Evolutionary conservation across 768 basidiomycete species (phyloP), one percentile per base, ranked within the genome.

Genomic region (Pleurotus giganteus): DNA sequence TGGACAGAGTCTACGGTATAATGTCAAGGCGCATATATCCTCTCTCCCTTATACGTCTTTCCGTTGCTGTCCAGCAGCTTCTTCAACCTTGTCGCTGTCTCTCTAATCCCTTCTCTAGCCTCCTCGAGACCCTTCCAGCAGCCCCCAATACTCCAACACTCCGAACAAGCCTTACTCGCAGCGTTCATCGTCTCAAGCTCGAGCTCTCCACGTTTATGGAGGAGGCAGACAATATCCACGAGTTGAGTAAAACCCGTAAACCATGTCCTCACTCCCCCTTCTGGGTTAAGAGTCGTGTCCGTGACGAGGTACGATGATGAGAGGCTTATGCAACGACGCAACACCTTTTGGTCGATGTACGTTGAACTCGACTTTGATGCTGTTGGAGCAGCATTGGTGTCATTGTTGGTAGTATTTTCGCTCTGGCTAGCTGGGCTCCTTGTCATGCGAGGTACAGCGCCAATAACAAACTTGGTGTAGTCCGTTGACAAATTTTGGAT

Each of bases 281-380:
- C 77, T 0, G 81, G 74, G 62, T 84, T 83, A 59, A 76, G 89
- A 54, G 82, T 84, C 0, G 79, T 77, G 69, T 93, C 90, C 11
- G 89, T 84, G 56, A 93, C 66, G 42, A 91, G 81, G 64, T 86
- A 90, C n/a, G 89, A 88, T 1, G 90, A 85, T 12, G 90, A 80
- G 34, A 91, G 81, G 13, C 77, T 77, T 44, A 91, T 72, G 63
- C 83, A 87, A 32, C 81, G 80, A 54, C 86, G 81, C 37, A 91
- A 73, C 32, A 78, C 62, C 12, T 63, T 62, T 69, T 91, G 89
- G 68, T 89, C 82, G 27, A 91, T 77, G n/a, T n/a, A n/a, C n/a
- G n/a, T n/a, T n/a, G n/a, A n/a, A n/a, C 9, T 6, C 31, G 31
- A 13, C 31, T 32, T 68, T 49, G 17, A 61, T 61, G 2, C 77